Evolutionary conservation across 1,284 basidiomycete species (phyloP).

Genomic region (Spongispora temasekensis): DNA sequence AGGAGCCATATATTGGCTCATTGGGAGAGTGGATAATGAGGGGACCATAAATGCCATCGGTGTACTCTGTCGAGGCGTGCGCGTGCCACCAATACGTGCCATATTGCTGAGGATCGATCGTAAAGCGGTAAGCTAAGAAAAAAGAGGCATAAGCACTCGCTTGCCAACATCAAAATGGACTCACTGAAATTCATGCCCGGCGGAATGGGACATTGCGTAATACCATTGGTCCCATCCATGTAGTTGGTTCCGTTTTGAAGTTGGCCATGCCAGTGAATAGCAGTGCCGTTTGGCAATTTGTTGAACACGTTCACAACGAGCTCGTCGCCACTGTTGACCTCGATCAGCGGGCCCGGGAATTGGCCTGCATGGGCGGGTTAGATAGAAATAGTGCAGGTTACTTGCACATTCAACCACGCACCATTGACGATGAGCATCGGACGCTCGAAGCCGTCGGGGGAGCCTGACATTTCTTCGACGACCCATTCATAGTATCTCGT

Average conservation of each 20-base stretch:
- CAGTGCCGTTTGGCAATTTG: slow-evolving; percentile 32
- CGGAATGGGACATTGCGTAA: slow-evolving; percentile 37
- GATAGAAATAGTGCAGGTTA: background rate
- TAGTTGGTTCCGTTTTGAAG: slow-evolving; percentile 38
- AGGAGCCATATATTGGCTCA: slow-evolving; percentile 31
- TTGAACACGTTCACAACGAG: slow-evolving; percentile 37
- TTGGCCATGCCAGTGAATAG: slow-evolving; percentile 38
- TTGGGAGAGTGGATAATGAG: slow-evolving; percentile 34
- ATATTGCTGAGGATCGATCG: slow-evolving; percentile 34
- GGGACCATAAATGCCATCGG: slow-evolving; percentile 37
- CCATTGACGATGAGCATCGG: slow-evolving; percentile 36
- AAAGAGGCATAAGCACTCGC: slow-evolving; percentile 5
- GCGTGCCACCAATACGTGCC: slow-evolving; percentile 37
- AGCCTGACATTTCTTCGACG: slow-evolving; percentile 28
- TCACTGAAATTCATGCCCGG: slow-evolving; percentile 37
- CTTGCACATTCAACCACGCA: slow-evolving; percentile 1
- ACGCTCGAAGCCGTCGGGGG: slow-evolving; percentile 34
- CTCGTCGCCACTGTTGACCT: slow-evolving; percentile 36
- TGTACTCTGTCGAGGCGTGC: slow-evolving; percentile 36
- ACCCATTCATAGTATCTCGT: slow-evolving; percentile 36
- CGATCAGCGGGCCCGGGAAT: slow-evolving; percentile 35
- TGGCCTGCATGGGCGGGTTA: slow-evolving; percentile 23
- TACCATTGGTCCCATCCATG: slow-evolving; percentile 36
- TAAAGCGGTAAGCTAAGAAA: slow-evolving; percentile 30
- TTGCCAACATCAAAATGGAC: background rate